Evolutionary conservation across 768 basidiomycete genomes (phyloP), one percentile per base, ranked within the genome.

Genomic region (Tricholoma furcatifolium): DNA sequence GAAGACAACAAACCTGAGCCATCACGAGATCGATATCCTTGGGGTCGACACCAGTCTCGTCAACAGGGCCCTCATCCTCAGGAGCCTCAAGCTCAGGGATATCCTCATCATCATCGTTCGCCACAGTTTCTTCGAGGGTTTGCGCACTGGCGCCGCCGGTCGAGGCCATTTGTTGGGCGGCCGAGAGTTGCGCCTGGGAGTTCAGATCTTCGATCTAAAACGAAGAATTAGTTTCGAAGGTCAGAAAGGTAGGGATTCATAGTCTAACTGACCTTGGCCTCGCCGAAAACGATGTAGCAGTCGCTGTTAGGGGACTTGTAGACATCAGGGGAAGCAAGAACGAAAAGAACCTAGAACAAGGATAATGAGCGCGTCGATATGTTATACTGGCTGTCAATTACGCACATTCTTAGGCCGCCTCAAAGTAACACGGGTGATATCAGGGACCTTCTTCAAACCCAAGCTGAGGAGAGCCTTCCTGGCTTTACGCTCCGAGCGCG

Each of bases 231-330:
- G 21, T 27, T 6, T 48, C 18, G 15, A 23, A 17, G n/a, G 23
- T 18, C 11, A 7, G 15, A 23, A 12, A 18, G 15, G 20, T 6
- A 30, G 4, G 12, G 24, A 15, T 18, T 21, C 21, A 10, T 17
- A 8, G 5, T 41, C 46, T 18, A 11, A 18, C 36, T n/a, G 43
- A 88, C 88, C 84, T 93, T 93, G 50, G 91, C 95, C 79, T 98
- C 97, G 59, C 97, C 97, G 64, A 98, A 99, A 58, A 99, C 94
- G 68, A 99, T 93, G 80, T 99, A 98, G 73, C 90, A 93, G 74
- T 99, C 97, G 67, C 92, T 93, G 75, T 93, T 94, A 39, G 89
- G 86, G 45, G 91, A 93, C 80, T 98, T 98, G 86, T 91, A 99
- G 49, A 99, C 97, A 59, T 99, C 97, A 34, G 97, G 97, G 46